Percentiles rank a stretch among this genome's conserved stretches.
phyloP scores from a whole-genome alignment of 768 basidiomycete genomes.

The Trametes meyenii region DNA sequence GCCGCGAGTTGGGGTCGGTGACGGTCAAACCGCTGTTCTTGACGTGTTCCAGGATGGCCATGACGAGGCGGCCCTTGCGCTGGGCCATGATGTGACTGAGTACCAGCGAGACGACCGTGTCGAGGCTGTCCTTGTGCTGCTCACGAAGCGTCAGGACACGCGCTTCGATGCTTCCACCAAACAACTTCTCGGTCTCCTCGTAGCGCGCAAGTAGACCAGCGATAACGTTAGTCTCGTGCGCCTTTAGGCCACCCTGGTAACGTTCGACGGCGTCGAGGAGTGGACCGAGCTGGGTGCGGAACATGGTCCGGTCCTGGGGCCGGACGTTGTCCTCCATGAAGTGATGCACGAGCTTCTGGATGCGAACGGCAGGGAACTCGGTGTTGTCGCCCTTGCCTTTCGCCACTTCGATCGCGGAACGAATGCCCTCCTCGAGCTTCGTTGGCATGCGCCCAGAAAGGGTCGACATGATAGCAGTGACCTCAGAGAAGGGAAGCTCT shows the following conservation, averaged over 20 bases:
- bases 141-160: slow-evolving; percentile 89
- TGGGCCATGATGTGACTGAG: slow-evolving; percentile 96
- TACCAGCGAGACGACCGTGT: slow-evolving; percentile 83
- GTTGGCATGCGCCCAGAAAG: slow-evolving; percentile 91
- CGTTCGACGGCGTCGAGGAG: slow-evolving; percentile 78
- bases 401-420: slow-evolving; percentile 74
- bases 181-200: slow-evolving; percentile 86
- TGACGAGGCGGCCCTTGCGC: slow-evolving; percentile 86
- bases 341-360: slow-evolving; percentile 86
- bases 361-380: slow-evolving; percentile 89
- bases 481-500: slow-evolving; percentile 88
- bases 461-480: slow-evolving; percentile 79
- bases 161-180: slow-evolving; percentile 93
- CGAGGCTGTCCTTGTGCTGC: slow-evolving; percentile 89
- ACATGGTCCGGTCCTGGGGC: slow-evolving; percentile 78
- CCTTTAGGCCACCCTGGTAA: slow-evolving; percentile 81
- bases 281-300: slow-evolving; percentile 69
- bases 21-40: slow-evolving; percentile 79
- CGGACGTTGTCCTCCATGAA: slow-evolving; percentile 81
- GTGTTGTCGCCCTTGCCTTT: slow-evolving; percentile 70
- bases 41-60: slow-evolving; percentile 87
- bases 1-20: slow-evolving; percentile 68
- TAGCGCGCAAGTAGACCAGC: slow-evolving; percentile 80
- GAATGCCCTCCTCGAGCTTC: slow-evolving; percentile 87
- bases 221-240: slow-evolving; percentile 80